These are phyloP conservation scores for Gilbertella persicaria DNA, from an alignment of 371 early-diverging fungal genomes.

Conservation along the genomic window DNA sequence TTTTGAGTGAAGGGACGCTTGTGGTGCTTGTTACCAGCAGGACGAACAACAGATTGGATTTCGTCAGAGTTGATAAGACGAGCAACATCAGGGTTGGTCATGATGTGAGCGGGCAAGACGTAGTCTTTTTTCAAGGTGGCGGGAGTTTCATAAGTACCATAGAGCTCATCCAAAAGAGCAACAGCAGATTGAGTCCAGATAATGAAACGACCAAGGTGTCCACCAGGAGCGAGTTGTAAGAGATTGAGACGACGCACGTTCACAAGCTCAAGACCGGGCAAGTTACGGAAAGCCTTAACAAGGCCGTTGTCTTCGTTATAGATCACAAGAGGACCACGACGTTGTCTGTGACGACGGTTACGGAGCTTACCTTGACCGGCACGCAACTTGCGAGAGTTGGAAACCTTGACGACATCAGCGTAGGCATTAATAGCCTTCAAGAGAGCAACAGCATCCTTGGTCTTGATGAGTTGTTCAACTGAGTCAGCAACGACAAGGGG, in stretches of 20 bases:
- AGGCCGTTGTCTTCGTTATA: constrained; percentile 96
- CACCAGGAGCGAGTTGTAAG: constrained; percentile 99
- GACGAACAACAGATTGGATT: constrained; percentile 94
- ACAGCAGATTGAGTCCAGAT: constrained; percentile 99
- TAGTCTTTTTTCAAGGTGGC: constrained; percentile 95
- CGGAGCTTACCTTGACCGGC: constrained; percentile 99
- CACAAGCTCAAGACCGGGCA: constrained; percentile 98
- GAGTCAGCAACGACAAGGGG: constrained; percentile 94
- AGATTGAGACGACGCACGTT: constrained; percentile 95
- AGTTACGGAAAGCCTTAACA: constrained; percentile 98
- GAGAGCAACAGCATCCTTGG: constrained; percentile 95
- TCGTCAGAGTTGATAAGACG: constrained; percentile 98
- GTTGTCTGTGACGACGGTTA: constrained; percentile 98
- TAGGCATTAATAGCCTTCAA: constrained; percentile 94
- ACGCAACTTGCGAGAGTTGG: constrained; percentile 96
- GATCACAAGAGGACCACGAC: constrained; percentile 98
- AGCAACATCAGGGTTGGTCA: constrained; percentile 94
- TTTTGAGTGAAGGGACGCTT: constrained; percentile 93
- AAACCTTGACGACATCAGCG: constrained; percentile 96
- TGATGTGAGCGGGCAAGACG: constrained; percentile 85
- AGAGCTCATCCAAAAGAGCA: constrained; percentile 93
- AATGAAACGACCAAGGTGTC: constrained; percentile 99
- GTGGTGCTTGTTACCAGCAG: constrained; percentile 78
- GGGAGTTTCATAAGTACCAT: constrained; percentile 85
- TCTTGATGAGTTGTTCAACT: constrained; percentile 89